Conservation (phyloP, 257 asterid species). For the Osmanthus fragrans region DNA sequence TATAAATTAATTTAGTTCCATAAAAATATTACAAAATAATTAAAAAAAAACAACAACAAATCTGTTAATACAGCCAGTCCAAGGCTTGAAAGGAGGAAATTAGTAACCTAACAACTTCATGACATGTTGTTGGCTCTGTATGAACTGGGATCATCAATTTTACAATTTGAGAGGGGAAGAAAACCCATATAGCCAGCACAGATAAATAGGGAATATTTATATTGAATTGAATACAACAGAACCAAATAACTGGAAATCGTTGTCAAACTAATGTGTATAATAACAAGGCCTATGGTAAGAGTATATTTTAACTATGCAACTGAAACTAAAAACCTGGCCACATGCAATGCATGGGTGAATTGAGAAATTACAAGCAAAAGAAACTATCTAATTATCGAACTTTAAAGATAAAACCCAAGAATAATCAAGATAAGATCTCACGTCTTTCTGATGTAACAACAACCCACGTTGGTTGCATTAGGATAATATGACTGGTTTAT, state of each 20-base stretch:
- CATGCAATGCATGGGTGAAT: not conserved
- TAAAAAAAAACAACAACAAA: not conserved
- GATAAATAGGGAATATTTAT: not conserved
- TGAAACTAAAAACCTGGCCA: not conserved
- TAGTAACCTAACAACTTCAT: not conserved
- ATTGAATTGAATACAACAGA: not conserved
- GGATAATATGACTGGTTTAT: not conserved
- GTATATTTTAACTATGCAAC: not conserved
- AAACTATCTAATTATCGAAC: not conserved
- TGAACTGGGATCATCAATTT: not conserved
- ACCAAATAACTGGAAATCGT: not conserved
- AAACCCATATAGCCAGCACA: not conserved
- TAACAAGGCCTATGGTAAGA: not conserved
- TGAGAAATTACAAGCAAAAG: not conserved
- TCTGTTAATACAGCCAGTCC: not conserved
- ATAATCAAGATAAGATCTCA: not conserved
- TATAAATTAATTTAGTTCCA: conserved; percentile 6
- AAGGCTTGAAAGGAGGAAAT: not conserved
- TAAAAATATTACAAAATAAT: conserved; percentile 13
- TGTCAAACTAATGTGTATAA: not conserved
- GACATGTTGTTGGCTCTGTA: not conserved
- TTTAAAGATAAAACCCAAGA: not conserved
- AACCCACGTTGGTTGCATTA: not conserved
- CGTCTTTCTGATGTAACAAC: not conserved
- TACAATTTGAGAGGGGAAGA: not conserved